Evolutionary conservation across 2,329 filamentous ascomycete genomes (phyloP), one percentile per base, ranked within the genome.

Genomic region (Ilyonectria destructans): DNA sequence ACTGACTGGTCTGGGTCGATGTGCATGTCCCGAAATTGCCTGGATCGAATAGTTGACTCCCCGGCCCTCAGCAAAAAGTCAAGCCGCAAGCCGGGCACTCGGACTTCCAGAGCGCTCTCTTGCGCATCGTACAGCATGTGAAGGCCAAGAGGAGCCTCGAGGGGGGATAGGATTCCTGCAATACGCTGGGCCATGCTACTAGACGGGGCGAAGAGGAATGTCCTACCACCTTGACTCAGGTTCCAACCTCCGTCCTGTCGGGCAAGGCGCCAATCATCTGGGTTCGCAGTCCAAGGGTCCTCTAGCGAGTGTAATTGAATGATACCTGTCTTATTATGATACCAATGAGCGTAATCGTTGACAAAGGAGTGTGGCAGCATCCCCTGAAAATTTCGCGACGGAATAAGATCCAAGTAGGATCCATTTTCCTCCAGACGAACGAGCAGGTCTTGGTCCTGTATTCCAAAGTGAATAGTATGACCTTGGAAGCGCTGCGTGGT

Each of bases 281-380:
- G 1, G 0, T 65, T 69, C 0, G 69, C 13, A 1, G 3, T 46
- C 82, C 81, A 84, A 0, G 77, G 75, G 0, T 68, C 56, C 0
- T 40, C 12, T 0, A 70, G 19, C 0, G 76, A 67, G 2, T 81
- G 75, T 13, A 85, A 82, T 31, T 83, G 78, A 5, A 85, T 46
- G 0, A 29, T 57, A 0, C 71, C 69, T 0, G 59, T 71, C 1
- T 70, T 49, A 1, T 76, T 4, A 23, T 84, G 70, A 51, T 85
- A 82, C 87, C 87, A 89, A 62, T 89, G 86, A 0, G 80, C 77
- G 59, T 80, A 83, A 0, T 82, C 69, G 1, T 82, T 51, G 1
- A 85, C 69, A 7, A 88, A 83, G 0, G 69, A 52, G 0, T 65
- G 9, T 0, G 85, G 85, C 0, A 86, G 62, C 0, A 58, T 49